Conservation (phyloP, 2,329 filamentous ascomycete genomes). For the Fusarium sp. region DNA sequence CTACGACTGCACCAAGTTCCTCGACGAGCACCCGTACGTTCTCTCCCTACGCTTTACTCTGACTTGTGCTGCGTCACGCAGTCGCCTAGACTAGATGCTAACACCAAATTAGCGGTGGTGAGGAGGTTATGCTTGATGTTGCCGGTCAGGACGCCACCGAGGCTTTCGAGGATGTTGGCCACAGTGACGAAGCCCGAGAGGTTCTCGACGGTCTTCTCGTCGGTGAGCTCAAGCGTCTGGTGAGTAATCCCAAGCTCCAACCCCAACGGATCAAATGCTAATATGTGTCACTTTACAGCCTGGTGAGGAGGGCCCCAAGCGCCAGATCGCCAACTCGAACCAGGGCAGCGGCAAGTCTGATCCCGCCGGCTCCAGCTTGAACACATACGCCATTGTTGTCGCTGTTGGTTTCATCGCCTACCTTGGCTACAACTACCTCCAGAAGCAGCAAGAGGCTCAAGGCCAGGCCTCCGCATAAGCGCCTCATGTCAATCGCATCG, state of each 20-base stretch:
- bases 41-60: too few species aligned
- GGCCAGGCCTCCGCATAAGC: slow-evolving; percentile 44
- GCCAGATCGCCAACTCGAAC: slow-evolving; percentile 60
- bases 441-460: slow-evolving; percentile 60
- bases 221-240: slow-evolving; percentile 82
- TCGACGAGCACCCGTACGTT: slow-evolving; percentile 94
- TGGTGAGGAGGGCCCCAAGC: slow-evolving; percentile 79
- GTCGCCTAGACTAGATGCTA: slow-evolving; percentile 18
- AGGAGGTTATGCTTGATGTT: slow-evolving; percentile 97
- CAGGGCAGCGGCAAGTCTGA: slow-evolving; percentile 60
- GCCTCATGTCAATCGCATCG: slow-evolving; percentile 17
- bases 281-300: slow-evolving; percentile 60
- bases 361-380: slow-evolving; percentile 73
- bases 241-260: slow-evolving; percentile 56
- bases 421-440: slow-evolving; percentile 86
- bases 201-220: slow-evolving; percentile 83
- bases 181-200: slow-evolving; percentile 98
- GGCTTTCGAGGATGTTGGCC: slow-evolving; percentile 98
- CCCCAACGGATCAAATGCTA: slow-evolving; percentile 23
- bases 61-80: neutral
- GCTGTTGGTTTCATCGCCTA: slow-evolving; percentile 82
- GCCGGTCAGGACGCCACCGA: slow-evolving; percentile 96
- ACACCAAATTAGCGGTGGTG: slow-evolving; percentile 78
- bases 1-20: slow-evolving; percentile 88
- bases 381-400: slow-evolving; percentile 83